These are phyloP conservation scores for Coniferiporia sulphurascens DNA, from an alignment of 1,284 basidiomycete species.

Conservation along the genomic window DNA sequence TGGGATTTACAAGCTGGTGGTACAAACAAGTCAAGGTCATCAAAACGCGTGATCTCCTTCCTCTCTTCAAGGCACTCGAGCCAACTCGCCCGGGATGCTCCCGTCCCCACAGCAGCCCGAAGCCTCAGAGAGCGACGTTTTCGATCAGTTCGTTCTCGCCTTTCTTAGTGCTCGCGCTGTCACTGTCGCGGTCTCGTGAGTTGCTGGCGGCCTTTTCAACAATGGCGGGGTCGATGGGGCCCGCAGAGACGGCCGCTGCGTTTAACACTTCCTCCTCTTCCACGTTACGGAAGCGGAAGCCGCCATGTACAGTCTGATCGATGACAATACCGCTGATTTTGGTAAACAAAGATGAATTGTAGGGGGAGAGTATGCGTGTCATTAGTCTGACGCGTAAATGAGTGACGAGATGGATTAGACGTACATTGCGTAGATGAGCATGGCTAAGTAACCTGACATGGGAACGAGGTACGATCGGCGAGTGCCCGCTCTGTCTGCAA, in stretches of 20 bases:
- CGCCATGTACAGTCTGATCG: constrained; percentile 41
- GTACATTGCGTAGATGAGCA: constrained; percentile 54
- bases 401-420: constrained; percentile 22
- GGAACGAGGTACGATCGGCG: constrained; percentile 57
- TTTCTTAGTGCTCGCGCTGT: constrained; percentile 9
- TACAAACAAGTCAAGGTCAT: too few relatives aligned
- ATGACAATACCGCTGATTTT: constrained; percentile 45
- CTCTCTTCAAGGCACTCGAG: too few relatives aligned
- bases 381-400: too few relatives aligned
- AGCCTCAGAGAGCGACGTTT: neutral
- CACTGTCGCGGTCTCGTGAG: neutral
- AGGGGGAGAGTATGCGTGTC: too few relatives aligned
- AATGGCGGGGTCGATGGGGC: neutral
- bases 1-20: too few relatives aligned
- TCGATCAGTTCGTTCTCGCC: neutral
- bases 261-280: constrained; percentile 31
- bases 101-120: too few relatives aligned
- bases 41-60: too few relatives aligned
- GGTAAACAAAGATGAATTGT: neutral
- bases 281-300: constrained; percentile 47
- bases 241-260: neutral
- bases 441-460: constrained; percentile 52
- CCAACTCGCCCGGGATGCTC: too few relatives aligned
- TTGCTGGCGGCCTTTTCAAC: neutral
- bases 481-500: constrained; percentile 54